Percentiles rank a stretch among this genome's conserved stretches.
phyloP scores from a whole-genome alignment of 345 rosid genomes.

The Laguncularia racemosa region DNA sequence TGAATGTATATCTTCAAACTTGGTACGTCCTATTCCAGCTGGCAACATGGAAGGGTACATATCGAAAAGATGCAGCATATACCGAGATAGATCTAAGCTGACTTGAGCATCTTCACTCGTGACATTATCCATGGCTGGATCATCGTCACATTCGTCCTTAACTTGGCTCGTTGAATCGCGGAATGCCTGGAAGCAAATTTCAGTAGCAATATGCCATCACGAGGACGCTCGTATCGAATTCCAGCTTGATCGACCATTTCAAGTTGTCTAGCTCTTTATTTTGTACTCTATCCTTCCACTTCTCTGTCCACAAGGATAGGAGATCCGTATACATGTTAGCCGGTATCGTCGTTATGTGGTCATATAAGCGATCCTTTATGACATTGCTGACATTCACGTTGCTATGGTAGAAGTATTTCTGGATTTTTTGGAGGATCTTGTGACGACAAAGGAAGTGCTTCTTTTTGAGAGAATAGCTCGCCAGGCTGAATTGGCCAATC shows the following conservation, averaged over 20 bases:
- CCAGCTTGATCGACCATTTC: slow-evolving; percentile 1
- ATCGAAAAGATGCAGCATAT: slow-evolving; percentile 8
- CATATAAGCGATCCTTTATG: neutral
- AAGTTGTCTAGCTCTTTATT: neutral
- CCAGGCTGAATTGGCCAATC: neutral
- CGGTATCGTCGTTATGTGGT: no score
- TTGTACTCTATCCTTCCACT: neutral
- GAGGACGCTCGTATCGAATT: slow-evolving; percentile 6
- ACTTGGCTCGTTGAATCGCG: no score
- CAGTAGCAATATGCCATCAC: slow-evolving; percentile 11
- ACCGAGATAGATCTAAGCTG: neutral
- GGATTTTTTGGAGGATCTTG: neutral
- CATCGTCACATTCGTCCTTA: no score
- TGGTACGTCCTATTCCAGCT: neutral
- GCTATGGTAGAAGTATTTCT: neutral
- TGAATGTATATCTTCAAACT: slow-evolving; percentile 4
- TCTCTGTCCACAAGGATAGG: neutral
- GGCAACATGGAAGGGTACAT: slow-evolving; percentile 6
- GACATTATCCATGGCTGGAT: no score
- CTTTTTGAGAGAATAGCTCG: neutral
- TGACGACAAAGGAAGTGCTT: neutral
- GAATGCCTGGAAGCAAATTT: slow-evolving; percentile 1
- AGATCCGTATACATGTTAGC: no score
- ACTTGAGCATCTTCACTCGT: neutral
- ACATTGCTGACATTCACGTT: neutral